Percentiles rank a stretch among this genome's conserved stretches.
phyloP scores from a whole-genome alignment of 2,329 filamentous ascomycete genomes.

The Botryotinia globosa region DNA sequence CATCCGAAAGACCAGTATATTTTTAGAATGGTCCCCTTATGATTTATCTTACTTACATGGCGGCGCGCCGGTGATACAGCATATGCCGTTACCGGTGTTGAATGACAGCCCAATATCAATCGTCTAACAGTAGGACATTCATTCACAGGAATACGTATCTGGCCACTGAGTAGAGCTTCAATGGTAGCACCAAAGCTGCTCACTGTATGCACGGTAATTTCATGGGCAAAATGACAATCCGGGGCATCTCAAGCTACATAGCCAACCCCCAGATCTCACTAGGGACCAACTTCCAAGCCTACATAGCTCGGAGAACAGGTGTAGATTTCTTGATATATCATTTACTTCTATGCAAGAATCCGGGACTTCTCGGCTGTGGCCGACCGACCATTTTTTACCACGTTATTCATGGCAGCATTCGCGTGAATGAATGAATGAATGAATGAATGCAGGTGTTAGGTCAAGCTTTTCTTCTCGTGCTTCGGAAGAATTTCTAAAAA shows the following conservation, averaged over 20 bases:
- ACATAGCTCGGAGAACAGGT: not conserved
- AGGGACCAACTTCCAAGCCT: not conserved
- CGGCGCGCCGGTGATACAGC: conserved; percentile 1
- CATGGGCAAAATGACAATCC: not conserved
- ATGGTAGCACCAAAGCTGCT: not conserved
- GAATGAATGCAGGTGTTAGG: conserved; percentile 4
- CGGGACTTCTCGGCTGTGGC: not conserved
- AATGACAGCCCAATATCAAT: not conserved
- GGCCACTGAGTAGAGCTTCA: not conserved
- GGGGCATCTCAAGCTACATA: not conserved
- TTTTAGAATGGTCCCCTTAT: conserved; percentile 5
- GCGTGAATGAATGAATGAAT: conserved; percentile 11
- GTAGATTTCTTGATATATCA: not conserved
- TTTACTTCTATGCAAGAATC: conserved; percentile 8
- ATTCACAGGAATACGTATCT: not conserved
- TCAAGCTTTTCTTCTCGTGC: conserved; percentile 15
- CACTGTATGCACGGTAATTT: not conserved
- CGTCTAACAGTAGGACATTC: not conserved
- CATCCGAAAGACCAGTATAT: not conserved
- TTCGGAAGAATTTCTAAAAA: conserved; percentile 7
- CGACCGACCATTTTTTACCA: not conserved
- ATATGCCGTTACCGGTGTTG: not conserved
- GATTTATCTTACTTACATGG: not conserved
- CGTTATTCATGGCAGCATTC: not conserved
- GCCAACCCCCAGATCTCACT: not conserved